Conservation (phyloP, 2,329 filamentous ascomycete genomes). For the Arthrobotrys entomopaga region DNA sequence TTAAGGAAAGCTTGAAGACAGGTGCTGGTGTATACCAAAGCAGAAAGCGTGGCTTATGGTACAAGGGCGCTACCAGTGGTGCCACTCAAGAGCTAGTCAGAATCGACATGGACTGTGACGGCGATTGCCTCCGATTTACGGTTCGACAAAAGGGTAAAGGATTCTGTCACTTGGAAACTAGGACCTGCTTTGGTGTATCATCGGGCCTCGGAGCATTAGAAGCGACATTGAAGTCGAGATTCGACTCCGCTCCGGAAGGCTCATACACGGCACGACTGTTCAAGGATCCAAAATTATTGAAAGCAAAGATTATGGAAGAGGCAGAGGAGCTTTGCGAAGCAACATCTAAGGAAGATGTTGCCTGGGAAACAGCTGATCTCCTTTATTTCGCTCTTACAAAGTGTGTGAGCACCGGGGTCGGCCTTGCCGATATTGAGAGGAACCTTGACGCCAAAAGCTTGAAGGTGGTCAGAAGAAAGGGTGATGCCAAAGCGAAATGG, state of each 20-base stretch:
- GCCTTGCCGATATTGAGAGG: slow-evolving; percentile 85
- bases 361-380: slow-evolving; percentile 93
- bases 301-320: slow-evolving; percentile 98
- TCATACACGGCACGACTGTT: slow-evolving; percentile 96
- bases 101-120: slow-evolving; percentile 89
- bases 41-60: slow-evolving; percentile 92
- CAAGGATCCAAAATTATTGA: slow-evolving; percentile 85
- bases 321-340: slow-evolving; percentile 94
- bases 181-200: slow-evolving; percentile 90
- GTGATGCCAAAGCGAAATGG: slow-evolving; percentile 94
- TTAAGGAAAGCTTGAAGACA: slow-evolving; percentile 84
- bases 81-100: slow-evolving; percentile 90
- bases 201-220: slow-evolving; percentile 84
- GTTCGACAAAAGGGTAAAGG: slow-evolving; percentile 87
- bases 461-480: slow-evolving; percentile 91
- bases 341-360: slow-evolving; percentile 80
- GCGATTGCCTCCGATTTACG: slow-evolving; percentile 88
- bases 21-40: slow-evolving; percentile 92
- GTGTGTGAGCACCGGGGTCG: slow-evolving; percentile 84
- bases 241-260: slow-evolving; percentile 81
- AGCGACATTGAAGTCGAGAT: slow-evolving; percentile 84
- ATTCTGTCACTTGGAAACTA: slow-evolving; percentile 93
- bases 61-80: slow-evolving; percentile 94
- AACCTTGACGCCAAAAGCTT: slow-evolving; percentile 94
- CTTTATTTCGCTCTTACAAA: slow-evolving; percentile 96